Evolutionary conservation across 352 stramenopile genomes (phyloP).

Genomic region (Phytophthora niederhauseri): DNA sequence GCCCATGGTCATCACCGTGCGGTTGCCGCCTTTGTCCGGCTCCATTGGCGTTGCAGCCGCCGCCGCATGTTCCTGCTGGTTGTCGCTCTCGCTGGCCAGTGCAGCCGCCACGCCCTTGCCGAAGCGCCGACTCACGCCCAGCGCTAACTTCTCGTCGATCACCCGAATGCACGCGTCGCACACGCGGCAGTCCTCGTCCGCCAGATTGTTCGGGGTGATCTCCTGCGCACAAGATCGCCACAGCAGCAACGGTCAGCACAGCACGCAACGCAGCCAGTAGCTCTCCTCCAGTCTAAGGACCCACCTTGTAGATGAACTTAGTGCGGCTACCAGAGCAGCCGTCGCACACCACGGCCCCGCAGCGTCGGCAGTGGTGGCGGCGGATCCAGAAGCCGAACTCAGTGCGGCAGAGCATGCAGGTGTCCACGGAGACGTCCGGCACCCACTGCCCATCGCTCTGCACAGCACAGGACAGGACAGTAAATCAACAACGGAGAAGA

Average conservation of each 20-base stretch:
- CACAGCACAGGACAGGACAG: constrained; percentile 1
- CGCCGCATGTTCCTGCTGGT: constrained; percentile 39
- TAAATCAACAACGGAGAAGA: constrained; percentile 6
- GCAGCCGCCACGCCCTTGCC: constrained; percentile 40
- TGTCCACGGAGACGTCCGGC: constrained; percentile 72
- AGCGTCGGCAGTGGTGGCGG: constrained; percentile 90
- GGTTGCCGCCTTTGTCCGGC: constrained; percentile 60
- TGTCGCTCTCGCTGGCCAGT: constrained; percentile 36
- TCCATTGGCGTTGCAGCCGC: constrained; percentile 33
- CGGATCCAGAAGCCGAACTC: constrained; percentile 90
- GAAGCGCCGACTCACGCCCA: constrained; percentile 79
- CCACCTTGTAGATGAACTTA: constrained; percentile 87
- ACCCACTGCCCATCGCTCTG: constrained; percentile 88
- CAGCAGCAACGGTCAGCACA: not conserved
- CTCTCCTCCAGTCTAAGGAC: not conserved
- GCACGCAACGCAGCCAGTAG: not conserved
- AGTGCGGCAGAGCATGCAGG: constrained; percentile 84
- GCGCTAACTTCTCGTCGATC: constrained; percentile 84
- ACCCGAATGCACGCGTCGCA: constrained; percentile 86
- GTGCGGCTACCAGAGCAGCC: constrained; percentile 79
- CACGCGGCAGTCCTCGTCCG: constrained; percentile 74
- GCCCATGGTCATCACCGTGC: constrained; percentile 79
- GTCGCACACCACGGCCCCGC: constrained; percentile 82
- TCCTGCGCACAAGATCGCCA: constrained; percentile 42
- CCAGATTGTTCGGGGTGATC: constrained; percentile 59